A percentile compares a stretch with the other conserved stretches of the same genome.
Conservation (phyloP, 2,329 filamentous ascomycete genomes). For the Zasmidium citrigriseum region DNA sequence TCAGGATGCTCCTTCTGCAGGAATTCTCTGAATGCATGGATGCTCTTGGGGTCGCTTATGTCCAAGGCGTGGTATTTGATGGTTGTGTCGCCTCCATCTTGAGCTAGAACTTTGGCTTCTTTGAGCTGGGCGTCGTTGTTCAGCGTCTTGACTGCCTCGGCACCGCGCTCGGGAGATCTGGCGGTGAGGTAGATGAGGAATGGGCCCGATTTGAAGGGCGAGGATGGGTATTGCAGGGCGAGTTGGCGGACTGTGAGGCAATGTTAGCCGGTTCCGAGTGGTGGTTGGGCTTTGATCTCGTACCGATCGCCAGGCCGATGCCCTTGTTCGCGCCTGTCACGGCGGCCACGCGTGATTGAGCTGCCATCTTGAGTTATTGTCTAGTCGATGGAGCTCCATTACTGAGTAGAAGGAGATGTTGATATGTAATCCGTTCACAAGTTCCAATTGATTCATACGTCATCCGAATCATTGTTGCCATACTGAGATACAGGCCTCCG, state of each 20-base stretch:
- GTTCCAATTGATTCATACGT: not conserved
- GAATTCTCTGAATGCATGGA: conserved; percentile 44
- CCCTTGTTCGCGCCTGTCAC: conserved; percentile 60
- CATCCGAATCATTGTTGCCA: too few relatives aligned
- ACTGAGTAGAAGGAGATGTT: not conserved
- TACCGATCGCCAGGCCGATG: conserved; percentile 51
- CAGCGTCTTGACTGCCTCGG: conserved; percentile 48
- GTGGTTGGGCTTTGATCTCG: not conserved
- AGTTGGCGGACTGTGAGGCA: conserved; percentile 50
- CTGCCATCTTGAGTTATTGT: conserved; percentile 23
- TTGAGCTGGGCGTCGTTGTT: conserved; percentile 48
- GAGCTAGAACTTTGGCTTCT: conserved; percentile 47
- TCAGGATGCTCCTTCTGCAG: conserved; percentile 48
- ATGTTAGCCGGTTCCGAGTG: not conserved
- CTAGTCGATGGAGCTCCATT: not conserved
- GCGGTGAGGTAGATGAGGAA: conserved; percentile 58
- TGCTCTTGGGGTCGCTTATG: conserved; percentile 48
- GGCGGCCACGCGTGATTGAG: conserved; percentile 46
- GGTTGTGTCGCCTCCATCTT: conserved; percentile 47
- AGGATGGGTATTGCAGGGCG: conserved; percentile 55
- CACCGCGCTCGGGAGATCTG: conserved; percentile 50
- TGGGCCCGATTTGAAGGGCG: conserved; percentile 48
- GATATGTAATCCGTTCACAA: not conserved
- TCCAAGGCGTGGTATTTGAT: conserved; percentile 52
- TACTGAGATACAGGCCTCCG: too few relatives aligned